Conservation (phyloP, 768 basidiomycete genomes). For the Lactifluus hygrophoroides region DNA sequence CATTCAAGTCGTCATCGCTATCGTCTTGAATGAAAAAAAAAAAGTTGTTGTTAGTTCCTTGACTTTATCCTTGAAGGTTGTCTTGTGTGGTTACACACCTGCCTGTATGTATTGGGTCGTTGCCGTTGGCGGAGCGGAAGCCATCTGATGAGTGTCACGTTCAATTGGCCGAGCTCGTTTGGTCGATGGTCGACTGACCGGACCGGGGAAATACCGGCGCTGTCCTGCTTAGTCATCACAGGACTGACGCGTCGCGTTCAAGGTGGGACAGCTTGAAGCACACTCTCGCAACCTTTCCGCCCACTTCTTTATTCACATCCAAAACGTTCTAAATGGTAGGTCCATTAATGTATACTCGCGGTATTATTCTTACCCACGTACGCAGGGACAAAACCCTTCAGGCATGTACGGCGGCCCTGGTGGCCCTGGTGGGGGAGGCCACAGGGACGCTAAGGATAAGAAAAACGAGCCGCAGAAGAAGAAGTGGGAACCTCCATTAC, state of each 20-base stretch:
- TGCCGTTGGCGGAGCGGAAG: slow-evolving; percentile 45
- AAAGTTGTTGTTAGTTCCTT: background rate
- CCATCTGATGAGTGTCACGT: slow-evolving; percentile 4
- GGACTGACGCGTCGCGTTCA: slow-evolving; percentile 31
- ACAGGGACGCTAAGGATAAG: slow-evolving; percentile 27
- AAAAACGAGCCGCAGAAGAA: slow-evolving; percentile 61
- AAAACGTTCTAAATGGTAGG: slow-evolving; percentile 9
- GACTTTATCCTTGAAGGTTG: background rate
- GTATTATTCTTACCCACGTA: background rate
- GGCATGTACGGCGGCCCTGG: slow-evolving; percentile 35
- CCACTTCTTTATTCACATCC: background rate
- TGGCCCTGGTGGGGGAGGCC: slow-evolving; percentile 23
- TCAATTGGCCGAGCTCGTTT: background rate
- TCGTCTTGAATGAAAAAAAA: slow-evolving; percentile 32
- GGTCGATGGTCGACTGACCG: background rate
- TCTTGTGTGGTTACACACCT: slow-evolving; percentile 33
- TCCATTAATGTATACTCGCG: slow-evolving; percentile 6
- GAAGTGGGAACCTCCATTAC: slow-evolving; percentile 98
- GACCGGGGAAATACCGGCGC: background rate
- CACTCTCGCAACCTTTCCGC: slow-evolving; percentile 8
- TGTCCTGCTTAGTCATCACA: slow-evolving; percentile 12
- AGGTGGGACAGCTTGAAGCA: slow-evolving; percentile 2
- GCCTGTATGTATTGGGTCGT: slow-evolving; percentile 76
- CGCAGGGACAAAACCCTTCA: slow-evolving; percentile 70
- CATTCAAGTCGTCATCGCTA: slow-evolving; percentile 78